A percentile compares a stretch with the other conserved stretches of the same genome.
Conservation (phyloP, 2,329 filamentous ascomycete species). For the Epichloe coenophiala region DNA sequence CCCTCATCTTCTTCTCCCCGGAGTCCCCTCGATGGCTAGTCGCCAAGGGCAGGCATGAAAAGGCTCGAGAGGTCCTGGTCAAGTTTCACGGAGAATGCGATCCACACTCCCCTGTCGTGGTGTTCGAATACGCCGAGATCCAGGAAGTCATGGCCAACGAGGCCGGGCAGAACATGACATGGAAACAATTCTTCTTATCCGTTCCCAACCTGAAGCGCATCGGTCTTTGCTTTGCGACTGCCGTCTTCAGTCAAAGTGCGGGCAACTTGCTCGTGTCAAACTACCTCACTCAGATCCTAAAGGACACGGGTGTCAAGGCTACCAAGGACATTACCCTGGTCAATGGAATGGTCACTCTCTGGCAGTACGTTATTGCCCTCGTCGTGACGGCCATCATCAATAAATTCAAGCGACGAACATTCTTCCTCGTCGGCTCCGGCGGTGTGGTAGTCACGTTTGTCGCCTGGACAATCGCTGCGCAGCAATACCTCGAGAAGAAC, state of each 20-base stretch:
- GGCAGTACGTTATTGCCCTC: conserved; percentile 28
- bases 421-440: conserved; percentile 25
- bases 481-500: conserved; percentile 21
- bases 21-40: conserved; percentile 49
- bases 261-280: too few relatives aligned
- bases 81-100: conserved; percentile 39
- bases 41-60: conserved; percentile 32
- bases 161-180: conserved; percentile 22
- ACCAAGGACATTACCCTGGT: conserved; percentile 26
- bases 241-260: conserved; percentile 26
- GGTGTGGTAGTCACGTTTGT: conserved; percentile 26
- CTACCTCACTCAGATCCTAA: conserved; percentile 25
- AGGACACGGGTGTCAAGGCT: conserved; percentile 23
- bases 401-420: conserved; percentile 22
- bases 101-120: conserved; percentile 28
- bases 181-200: conserved; percentile 27
- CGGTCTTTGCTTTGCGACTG: conserved; percentile 25
- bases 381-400: conserved; percentile 23
- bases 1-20: conserved; percentile 36
- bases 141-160: conserved; percentile 27
- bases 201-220: conserved; percentile 26
- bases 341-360: conserved; percentile 27
- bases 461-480: conserved; percentile 25
- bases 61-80: conserved; percentile 36
- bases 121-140: conserved; percentile 36